These are phyloP conservation scores for Leucogyrophana mollusca DNA, from an alignment of 768 basidiomycete species.

Conservation along the genomic window DNA sequence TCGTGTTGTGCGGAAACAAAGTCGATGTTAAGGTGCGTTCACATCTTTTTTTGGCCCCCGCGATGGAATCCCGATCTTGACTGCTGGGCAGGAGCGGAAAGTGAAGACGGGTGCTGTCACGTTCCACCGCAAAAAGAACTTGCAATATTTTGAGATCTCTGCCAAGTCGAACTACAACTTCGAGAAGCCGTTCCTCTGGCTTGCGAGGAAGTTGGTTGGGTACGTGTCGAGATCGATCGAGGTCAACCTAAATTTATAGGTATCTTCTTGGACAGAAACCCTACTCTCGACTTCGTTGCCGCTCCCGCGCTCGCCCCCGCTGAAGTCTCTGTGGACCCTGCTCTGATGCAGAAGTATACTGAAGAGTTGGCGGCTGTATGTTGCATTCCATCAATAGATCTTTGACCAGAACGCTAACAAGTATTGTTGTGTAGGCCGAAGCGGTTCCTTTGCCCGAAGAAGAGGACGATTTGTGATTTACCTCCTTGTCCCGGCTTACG, in stretches of 20 bases:
- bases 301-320: conserved; percentile 94
- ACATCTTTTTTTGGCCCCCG: not conserved
- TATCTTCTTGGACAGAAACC: conserved; percentile 54
- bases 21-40: conserved; percentile 93
- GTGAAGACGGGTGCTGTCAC: conserved; percentile 98
- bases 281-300: conserved; percentile 90
- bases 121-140: conserved; percentile 99
- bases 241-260: too few species aligned
- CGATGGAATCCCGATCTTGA: conserved; percentile 5
- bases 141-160: conserved; percentile 99
- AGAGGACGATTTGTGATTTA: conserved; percentile 76
- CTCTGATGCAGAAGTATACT: conserved; percentile 78
- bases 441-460: conserved; percentile 96
- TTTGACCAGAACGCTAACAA: conserved; percentile 8
- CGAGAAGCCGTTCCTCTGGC: conserved; percentile 99
- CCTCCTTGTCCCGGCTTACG: conserved; percentile 10
- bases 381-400: conserved; percentile 4
- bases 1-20: conserved; percentile 99
- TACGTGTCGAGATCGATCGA: conserved; percentile 40
- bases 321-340: conserved; percentile 81
- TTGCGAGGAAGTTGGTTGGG: conserved; percentile 97
- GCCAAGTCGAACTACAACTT: conserved; percentile 99
- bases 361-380: conserved; percentile 68
- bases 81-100: conserved; percentile 83
- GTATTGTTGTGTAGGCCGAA: conserved; percentile 59